Conservation (phyloP, 306 rosid species). For the Pterocarpus santalinus region DNA sequence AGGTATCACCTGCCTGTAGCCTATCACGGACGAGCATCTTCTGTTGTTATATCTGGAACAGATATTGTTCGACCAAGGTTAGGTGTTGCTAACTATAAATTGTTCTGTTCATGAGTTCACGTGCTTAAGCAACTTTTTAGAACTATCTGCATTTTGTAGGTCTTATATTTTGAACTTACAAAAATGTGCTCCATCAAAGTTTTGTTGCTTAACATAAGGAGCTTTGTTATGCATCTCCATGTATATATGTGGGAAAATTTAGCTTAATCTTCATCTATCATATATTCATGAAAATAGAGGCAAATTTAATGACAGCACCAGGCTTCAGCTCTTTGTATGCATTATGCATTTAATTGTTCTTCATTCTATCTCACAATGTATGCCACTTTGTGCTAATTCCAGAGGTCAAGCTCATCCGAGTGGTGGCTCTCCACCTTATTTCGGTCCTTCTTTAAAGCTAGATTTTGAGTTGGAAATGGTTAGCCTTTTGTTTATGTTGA, state of each 20-base stretch:
- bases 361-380: conserved; percentile 39
- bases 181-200: conserved; percentile 1
- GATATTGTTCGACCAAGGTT: conserved; percentile 89
- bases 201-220: conserved; percentile 27
- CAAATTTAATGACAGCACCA: neutral
- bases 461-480: conserved; percentile 98
- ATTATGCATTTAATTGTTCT: conserved; percentile 28
- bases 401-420: conserved; percentile 94
- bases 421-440: conserved; percentile 71
- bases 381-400: conserved; percentile 46
- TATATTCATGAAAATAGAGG: conserved; percentile 7
- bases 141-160: conserved; percentile 1
- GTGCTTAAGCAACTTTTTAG: conserved; percentile 9
- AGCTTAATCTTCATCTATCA: conserved; percentile 12
- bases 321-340: conserved; percentile 21
- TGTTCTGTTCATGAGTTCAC: neutral
- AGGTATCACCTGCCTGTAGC: conserved; percentile 97
- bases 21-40: conserved; percentile 96
- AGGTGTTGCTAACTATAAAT: conserved; percentile 25
- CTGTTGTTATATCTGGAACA: conserved; percentile 91
- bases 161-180: conserved; percentile 21
- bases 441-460: conserved; percentile 83
- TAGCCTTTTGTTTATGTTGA: conserved; percentile 41
- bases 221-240: conserved; percentile 27
- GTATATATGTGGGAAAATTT: conserved; percentile 3